Percentiles rank a stretch among this genome's conserved stretches.
phyloP scores from a whole-genome alignment of 352 stramenopile species.

The Heterotrichella gracilis region DNA sequence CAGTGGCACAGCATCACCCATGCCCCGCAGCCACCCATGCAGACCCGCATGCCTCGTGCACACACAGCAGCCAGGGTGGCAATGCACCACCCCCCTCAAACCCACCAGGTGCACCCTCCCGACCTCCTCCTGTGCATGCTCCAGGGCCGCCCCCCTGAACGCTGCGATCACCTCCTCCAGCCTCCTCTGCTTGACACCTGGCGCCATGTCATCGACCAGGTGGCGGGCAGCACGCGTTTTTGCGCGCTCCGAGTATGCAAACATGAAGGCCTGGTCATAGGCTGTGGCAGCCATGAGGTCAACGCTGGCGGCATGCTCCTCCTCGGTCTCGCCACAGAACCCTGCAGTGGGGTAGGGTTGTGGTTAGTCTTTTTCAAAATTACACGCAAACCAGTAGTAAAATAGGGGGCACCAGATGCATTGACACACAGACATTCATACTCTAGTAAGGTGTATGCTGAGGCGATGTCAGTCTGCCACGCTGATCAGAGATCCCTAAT shows the following conservation, averaged over 20 bases:
- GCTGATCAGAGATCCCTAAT: too few species aligned
- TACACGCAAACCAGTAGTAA: not conserved
- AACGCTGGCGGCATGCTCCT: constrained; percentile 69
- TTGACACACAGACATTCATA: not conserved
- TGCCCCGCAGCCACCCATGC: too few species aligned
- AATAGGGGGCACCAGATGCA: not conserved
- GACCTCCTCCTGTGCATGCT: not conserved
- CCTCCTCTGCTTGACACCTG: constrained; percentile 59
- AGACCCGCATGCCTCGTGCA: too few species aligned
- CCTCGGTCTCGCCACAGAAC: constrained; percentile 91
- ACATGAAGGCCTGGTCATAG: constrained; percentile 77
- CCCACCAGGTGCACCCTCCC: constrained; percentile 11
- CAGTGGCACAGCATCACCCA: too few species aligned
- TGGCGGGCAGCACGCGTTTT: constrained; percentile 62
- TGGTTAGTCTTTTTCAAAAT: constrained; percentile 30
- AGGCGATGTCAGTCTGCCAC: too few species aligned
- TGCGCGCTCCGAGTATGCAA: constrained; percentile 19
- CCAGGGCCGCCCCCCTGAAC: constrained; percentile 42
- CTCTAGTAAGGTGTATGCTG: not conserved
- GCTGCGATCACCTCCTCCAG: constrained; percentile 74
- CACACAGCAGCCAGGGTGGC: too few species aligned
- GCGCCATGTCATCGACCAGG: constrained; percentile 68
- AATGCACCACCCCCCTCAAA: too few species aligned
- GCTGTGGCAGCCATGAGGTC: constrained; percentile 37
- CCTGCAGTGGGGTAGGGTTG: too few species aligned